Evolutionary conservation across 345 rosid species (phyloP).

Genomic region (Citrus medica): DNA sequence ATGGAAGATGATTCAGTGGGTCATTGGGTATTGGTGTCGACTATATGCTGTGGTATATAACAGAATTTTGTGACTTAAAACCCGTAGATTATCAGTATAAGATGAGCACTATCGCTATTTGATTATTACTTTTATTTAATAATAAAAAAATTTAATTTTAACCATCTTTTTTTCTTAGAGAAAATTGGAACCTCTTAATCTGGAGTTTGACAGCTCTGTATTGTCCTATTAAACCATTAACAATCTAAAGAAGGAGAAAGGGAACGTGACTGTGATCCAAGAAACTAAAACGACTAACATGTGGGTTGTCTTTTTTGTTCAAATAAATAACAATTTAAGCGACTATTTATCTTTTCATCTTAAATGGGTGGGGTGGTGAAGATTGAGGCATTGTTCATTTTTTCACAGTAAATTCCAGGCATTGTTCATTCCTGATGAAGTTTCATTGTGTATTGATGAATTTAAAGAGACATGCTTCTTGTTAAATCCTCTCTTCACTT

Average conservation of each 20-base stretch:
- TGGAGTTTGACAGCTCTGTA: too few relatives aligned
- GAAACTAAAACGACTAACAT: neutral
- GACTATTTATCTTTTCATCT: neutral
- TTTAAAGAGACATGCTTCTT: neutral
- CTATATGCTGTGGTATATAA: neutral
- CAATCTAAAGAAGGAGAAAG: neutral
- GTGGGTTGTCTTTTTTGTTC: neutral
- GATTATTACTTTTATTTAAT: too few relatives aligned
- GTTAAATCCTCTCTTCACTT: neutral
- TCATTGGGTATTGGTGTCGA: too few relatives aligned
- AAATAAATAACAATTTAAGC: neutral
- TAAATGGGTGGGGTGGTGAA: neutral
- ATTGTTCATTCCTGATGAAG: neutral
- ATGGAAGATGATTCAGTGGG: neutral
- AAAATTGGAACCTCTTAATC: too few relatives aligned
- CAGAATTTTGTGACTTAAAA: too few relatives aligned
- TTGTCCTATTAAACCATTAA: too few relatives aligned
- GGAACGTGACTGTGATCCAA: neutral
- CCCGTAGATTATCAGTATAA: too few relatives aligned
- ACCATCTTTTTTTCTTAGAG: too few relatives aligned
- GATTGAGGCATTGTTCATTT: neutral
- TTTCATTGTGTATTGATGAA: neutral
- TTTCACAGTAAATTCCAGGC: neutral
- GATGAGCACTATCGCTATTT: too few relatives aligned
- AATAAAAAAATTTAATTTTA: too few relatives aligned